phyloP scores from a whole-genome alignment of 306 rosid species.

The Quercus glauca region DNA sequence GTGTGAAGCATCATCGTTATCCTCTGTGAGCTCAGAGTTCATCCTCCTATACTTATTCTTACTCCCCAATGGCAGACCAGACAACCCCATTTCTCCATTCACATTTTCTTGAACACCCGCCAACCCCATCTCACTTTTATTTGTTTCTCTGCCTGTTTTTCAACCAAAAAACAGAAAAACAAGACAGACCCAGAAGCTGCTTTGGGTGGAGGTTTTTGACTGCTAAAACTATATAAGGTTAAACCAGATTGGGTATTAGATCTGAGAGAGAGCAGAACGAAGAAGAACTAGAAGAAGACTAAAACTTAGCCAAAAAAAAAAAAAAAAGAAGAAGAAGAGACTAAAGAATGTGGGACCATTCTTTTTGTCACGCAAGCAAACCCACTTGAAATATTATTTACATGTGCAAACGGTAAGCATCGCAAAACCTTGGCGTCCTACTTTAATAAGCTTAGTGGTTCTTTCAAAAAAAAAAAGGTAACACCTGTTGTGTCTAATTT shows the following conservation, averaged over 20 bases:
- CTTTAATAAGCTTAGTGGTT: not conserved
- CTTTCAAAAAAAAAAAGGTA: not conserved
- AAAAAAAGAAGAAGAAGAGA: slow-evolving; percentile 14
- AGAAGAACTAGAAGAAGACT: slow-evolving; percentile 23
- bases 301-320: too few relatives aligned
- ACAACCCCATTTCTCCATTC: slow-evolving; percentile 58
- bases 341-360: slow-evolving; percentile 26
- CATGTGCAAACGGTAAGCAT: not conserved
- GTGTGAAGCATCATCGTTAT: slow-evolving; percentile 42
- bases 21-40: slow-evolving; percentile 54
- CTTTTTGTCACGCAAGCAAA: slow-evolving; percentile 35
- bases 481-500: not conserved
- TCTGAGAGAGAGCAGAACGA: slow-evolving; percentile 36
- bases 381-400: slow-evolving; percentile 17
- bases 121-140: slow-evolving; percentile 45
- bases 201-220: slow-evolving; percentile 18
- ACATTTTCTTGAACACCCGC: slow-evolving; percentile 53
- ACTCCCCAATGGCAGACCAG: slow-evolving; percentile 61
- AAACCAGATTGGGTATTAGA: slow-evolving; percentile 35
- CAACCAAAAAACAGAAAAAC: slow-evolving; percentile 1
- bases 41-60: slow-evolving; percentile 81
- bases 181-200: slow-evolving; percentile 14
- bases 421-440: not conserved
- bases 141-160: not conserved
- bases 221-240: slow-evolving; percentile 18